Percentiles rank a stretch among this genome's conserved stretches.
phyloP scores from a whole-genome alignment of 169 alveolate species.

The Eimeria praecox region DNA sequence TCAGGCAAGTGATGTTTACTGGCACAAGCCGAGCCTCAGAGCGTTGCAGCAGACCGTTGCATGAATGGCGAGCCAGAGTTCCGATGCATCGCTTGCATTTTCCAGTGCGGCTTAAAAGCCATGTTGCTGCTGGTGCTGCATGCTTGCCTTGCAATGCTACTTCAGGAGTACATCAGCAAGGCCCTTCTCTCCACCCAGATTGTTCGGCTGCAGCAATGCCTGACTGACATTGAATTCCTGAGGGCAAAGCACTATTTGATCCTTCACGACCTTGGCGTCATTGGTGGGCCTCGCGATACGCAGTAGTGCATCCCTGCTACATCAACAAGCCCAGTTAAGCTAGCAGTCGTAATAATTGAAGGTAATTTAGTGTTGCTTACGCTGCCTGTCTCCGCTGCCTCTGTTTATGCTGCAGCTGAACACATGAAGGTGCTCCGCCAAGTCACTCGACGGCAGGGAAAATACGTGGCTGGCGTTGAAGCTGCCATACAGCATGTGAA shows the following conservation, averaged over 20 bases:
- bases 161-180: conserved; percentile 72
- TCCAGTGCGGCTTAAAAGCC: background rate
- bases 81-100: background rate
- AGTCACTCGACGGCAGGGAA: conserved; percentile 57
- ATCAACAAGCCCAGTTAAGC: background rate
- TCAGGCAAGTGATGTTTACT: conserved; percentile 21
- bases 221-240: conserved; percentile 63
- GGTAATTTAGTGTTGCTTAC: background rate
- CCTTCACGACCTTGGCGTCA: conserved; percentile 68
- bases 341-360: background rate
- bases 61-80: background rate
- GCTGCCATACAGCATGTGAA: conserved; percentile 72
- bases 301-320: background rate
- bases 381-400: background rate
- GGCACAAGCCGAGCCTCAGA: background rate
- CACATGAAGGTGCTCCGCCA: conserved; percentile 60
- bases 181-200: conserved; percentile 71
- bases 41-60: background rate
- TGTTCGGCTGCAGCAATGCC: conserved; percentile 70
- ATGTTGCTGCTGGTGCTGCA: background rate
- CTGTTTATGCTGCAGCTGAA: conserved; percentile 25
- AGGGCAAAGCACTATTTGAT: conserved; percentile 61
- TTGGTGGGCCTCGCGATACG: background rate
- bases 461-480: conserved; percentile 48
- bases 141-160: background rate